phyloP scores from a whole-genome alignment of 768 basidiomycete genomes.

The Pleurotus pulmonarius region DNA sequence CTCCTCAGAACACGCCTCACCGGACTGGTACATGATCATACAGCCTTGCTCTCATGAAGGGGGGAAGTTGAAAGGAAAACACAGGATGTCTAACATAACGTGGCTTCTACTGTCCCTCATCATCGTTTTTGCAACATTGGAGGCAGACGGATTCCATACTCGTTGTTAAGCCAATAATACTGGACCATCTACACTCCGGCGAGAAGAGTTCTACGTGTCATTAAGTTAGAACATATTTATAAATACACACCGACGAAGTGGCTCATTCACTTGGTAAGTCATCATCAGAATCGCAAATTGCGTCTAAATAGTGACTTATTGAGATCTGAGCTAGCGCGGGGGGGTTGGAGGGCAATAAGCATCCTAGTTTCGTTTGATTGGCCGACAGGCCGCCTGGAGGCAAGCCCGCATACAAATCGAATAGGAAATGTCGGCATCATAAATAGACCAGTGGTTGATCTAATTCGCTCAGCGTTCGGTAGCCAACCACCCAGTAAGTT shows the following conservation, averaged over 20 bases:
- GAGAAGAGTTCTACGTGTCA: too few relatives aligned
- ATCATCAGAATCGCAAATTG: neutral
- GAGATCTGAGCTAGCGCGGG: neutral
- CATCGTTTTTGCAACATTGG: neutral
- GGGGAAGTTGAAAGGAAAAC: neutral
- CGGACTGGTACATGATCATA: neutral
- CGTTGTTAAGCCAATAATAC: neutral
- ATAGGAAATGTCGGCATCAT: neutral
- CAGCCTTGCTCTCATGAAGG: neutral
- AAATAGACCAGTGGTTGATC: neutral
- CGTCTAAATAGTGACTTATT: neutral
- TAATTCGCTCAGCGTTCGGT: slow-evolving; percentile 1
- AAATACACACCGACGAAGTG: too few relatives aligned
- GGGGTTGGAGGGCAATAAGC: neutral
- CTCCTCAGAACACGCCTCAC: neutral
- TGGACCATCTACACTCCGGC: neutral
- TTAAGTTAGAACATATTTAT: too few relatives aligned
- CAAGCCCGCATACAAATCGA: neutral
- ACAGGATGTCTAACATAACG: neutral
- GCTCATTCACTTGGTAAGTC: neutral
- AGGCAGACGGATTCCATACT: neutral
- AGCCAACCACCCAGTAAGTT: slow-evolving; percentile 3
- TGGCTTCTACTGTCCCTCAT: neutral
- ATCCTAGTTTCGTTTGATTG: neutral
- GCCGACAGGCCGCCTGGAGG: slow-evolving; percentile 1